Evolutionary conservation across 495 filamentous ascomycete genomes (phyloP).

Genomic region (Pseudevernia furfuracea): DNA sequence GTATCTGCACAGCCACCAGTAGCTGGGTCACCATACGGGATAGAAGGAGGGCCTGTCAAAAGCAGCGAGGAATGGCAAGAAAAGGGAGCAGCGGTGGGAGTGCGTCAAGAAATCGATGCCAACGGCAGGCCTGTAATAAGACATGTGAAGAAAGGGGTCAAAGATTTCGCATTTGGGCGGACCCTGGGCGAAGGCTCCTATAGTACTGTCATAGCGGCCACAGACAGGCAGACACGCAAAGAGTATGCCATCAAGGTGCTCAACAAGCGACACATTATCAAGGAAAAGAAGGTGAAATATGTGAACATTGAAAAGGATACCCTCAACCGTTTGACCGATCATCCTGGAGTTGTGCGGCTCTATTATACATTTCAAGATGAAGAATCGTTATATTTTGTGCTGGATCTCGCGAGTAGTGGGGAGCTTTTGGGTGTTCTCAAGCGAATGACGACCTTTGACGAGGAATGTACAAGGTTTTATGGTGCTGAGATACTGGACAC

Average conservation of each 20-base stretch:
- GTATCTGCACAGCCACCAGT: slow-evolving; percentile 23
- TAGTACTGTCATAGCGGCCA: slow-evolving; percentile 91
- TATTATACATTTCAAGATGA: slow-evolving; percentile 99
- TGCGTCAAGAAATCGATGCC: slow-evolving; percentile 71
- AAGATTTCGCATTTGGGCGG: slow-evolving; percentile 91
- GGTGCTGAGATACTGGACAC: slow-evolving; percentile 93
- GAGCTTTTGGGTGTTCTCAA: slow-evolving; percentile 91
- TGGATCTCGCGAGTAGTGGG: slow-evolving; percentile 88
- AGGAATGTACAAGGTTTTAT: slow-evolving; percentile 93
- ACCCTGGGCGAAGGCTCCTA: slow-evolving; percentile 96
- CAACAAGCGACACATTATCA: slow-evolving; percentile 98
- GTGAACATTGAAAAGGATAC: slow-evolving; percentile 99
- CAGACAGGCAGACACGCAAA: slow-evolving; percentile 87
- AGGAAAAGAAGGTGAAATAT: slow-evolving; percentile 99
- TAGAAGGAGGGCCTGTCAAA: slow-evolving; percentile 56
- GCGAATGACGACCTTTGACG: slow-evolving; percentile 86
- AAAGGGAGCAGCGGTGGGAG: slow-evolving; percentile 71
- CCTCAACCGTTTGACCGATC: slow-evolving; percentile 88
- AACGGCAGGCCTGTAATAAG: slow-evolving; percentile 75
- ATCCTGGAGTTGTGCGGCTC: slow-evolving; percentile 91
- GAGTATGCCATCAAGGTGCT: slow-evolving; percentile 98
- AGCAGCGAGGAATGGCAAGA: slow-evolving; percentile 96
- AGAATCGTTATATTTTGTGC: slow-evolving; percentile 88
- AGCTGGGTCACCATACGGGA: slow-evolving; percentile 45
- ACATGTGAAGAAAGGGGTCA: slow-evolving; percentile 90